Percentiles rank a stretch among this genome's conserved stretches.
Evolutionary conservation across 1,139 yeast species (phyloP).

Genomic region (Geotrichum bryndzae): DNA sequence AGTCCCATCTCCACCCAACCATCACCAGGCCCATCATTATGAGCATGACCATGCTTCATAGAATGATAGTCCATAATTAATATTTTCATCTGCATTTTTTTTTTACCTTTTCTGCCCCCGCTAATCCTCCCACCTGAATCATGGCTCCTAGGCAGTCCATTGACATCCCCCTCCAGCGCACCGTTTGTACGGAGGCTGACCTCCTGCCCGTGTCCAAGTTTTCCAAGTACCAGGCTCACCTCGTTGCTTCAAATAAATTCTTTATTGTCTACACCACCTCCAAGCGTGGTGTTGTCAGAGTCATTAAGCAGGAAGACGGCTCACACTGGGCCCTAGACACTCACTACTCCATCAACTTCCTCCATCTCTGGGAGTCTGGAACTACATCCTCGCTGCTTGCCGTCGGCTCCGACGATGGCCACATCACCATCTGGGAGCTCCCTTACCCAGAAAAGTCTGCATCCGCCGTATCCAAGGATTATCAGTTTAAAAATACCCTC

Average conservation of each 20-base stretch:
- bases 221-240: constrained; percentile 23
- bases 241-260: constrained; percentile 30
- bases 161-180: not conserved
- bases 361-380: constrained; percentile 15
- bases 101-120: not conserved
- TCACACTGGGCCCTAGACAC: constrained; percentile 21
- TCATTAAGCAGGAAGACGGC: constrained; percentile 28
- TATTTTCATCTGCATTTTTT: not conserved
- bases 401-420: constrained; percentile 11
- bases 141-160: constrained; percentile 3
- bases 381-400: constrained; percentile 12
- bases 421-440: constrained; percentile 12
- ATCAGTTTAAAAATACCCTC: constrained; percentile 4
- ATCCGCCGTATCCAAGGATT: not conserved
- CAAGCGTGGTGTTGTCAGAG: constrained; percentile 26
- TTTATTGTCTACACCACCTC: constrained; percentile 32
- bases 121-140: not conserved
- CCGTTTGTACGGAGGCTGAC: constrained; percentile 14
- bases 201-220: constrained; percentile 26
- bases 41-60: constrained; percentile 7
- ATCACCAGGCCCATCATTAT: not conserved
- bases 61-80: not conserved
- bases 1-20: not conserved
- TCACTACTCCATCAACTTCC: constrained; percentile 2
- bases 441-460: constrained; percentile 1